Percentiles rank a stretch among this genome's conserved stretches.
phyloP scores from a whole-genome alignment of 139 green algal species.

The Picochlorum sp. region DNA sequence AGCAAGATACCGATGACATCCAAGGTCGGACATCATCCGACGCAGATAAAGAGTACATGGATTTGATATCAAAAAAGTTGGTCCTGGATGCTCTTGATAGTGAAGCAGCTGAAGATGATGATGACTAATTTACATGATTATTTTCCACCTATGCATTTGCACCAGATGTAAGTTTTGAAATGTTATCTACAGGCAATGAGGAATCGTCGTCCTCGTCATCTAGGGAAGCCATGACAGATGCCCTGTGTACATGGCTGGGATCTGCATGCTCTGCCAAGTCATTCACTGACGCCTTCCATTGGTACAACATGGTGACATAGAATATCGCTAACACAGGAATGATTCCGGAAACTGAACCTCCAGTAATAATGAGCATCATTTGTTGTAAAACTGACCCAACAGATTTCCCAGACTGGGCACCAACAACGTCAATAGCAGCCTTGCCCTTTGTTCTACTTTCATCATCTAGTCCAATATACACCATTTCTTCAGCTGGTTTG shows the following conservation, averaged over 20 bases:
- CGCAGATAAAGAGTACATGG: not conserved
- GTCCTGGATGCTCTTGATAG: too few species aligned
- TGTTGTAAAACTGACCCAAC: constrained; percentile 57
- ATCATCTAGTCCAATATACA: constrained; percentile 69
- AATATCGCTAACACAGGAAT: constrained; percentile 62
- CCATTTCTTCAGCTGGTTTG: constrained; percentile 94
- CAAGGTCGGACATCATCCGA: not conserved
- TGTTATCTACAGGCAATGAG: not conserved
- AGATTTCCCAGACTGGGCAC: constrained; percentile 69
- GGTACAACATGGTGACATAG: constrained; percentile 58
- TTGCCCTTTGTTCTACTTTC: constrained; percentile 79
- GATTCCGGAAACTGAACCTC: constrained; percentile 52
- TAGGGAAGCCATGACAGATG: not conserved
- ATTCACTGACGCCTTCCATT: constrained; percentile 41
- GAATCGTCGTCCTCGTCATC: not conserved
- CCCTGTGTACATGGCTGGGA: constrained; percentile 22
- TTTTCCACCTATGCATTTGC: too few species aligned
- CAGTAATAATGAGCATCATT: constrained; percentile 41
- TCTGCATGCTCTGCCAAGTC: constrained; percentile 31
- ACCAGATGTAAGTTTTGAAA: not conserved
- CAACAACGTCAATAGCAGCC: constrained; percentile 88
- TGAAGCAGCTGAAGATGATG: too few species aligned
- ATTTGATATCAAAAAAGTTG: too few species aligned
- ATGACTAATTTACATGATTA: too few species aligned
- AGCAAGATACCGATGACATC: not conserved